Evolutionary conservation across 257 asterid species (phyloP).

Genomic region (Nicotiana obtusifolia): DNA sequence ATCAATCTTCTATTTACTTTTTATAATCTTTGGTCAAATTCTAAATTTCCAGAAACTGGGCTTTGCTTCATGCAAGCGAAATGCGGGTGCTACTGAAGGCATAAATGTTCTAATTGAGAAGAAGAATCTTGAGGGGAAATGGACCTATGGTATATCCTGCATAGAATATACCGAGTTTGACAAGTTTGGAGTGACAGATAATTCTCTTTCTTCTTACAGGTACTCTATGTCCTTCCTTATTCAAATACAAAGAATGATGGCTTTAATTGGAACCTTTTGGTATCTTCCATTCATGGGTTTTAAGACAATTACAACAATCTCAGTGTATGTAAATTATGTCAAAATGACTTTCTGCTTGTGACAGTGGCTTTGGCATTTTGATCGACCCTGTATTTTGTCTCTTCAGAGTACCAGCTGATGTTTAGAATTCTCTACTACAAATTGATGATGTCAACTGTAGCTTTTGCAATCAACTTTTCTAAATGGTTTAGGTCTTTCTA

Average conservation of each 20-base stretch:
- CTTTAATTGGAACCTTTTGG: neutral
- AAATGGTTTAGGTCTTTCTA: neutral
- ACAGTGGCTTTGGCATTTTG: neutral
- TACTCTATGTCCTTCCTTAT: constrained; percentile 22
- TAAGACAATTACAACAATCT: neutral
- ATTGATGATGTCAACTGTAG: constrained; percentile 5
- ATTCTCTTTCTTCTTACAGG: constrained; percentile 50
- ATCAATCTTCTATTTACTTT: neutral
- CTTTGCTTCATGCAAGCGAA: constrained; percentile 86
- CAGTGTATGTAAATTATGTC: neutral
- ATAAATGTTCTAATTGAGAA: constrained; percentile 90
- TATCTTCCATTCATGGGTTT: neutral
- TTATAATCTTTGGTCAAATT: neutral
- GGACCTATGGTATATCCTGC: constrained; percentile 93
- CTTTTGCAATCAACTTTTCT: neutral
- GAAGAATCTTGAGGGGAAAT: constrained; percentile 65
- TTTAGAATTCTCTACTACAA: neutral
- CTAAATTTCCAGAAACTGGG: constrained; percentile 74
- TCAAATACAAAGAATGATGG: neutral
- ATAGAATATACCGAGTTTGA: constrained; percentile 96
- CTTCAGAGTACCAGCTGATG: neutral
- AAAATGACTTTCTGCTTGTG: neutral
- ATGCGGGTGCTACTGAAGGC: constrained; percentile 93
- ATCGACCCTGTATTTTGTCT: neutral
- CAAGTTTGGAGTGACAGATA: constrained; percentile 64